Conservation (phyloP, 106 monocot genomes). For the Dioscorea dumetorum region DNA sequence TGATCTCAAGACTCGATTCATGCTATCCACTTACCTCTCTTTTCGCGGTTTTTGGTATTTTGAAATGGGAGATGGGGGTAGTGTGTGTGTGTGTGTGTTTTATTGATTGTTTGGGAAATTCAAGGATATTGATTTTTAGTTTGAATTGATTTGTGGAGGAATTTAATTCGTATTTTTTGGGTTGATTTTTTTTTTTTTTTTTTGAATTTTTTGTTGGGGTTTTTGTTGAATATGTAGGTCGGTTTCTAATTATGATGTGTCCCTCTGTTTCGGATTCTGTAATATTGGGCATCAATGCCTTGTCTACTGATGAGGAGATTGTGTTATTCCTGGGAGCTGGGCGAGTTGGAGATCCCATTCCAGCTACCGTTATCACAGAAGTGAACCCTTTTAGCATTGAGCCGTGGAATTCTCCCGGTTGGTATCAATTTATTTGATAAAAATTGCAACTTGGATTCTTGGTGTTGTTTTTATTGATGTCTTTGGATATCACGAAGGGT, state of each 20-base stretch:
- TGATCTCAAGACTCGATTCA: background rate
- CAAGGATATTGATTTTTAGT: too few species aligned
- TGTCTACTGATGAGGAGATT: slow-evolving; percentile 16
- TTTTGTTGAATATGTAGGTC: background rate
- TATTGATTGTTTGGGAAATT: too few species aligned
- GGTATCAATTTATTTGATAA: background rate
- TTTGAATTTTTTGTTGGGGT: background rate
- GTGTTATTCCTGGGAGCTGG: slow-evolving; percentile 13
- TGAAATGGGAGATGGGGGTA: background rate
- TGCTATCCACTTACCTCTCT: background rate
- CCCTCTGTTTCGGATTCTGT: background rate
- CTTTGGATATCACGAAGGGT: too few species aligned
- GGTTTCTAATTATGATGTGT: slow-evolving; percentile 4
- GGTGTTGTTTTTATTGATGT: background rate
- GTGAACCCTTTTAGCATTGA: slow-evolving; percentile 36
- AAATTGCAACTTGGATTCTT: background rate
- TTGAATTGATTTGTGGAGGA: background rate
- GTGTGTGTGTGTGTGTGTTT: too few species aligned
- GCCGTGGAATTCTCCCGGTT: slow-evolving; percentile 32
- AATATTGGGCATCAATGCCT: background rate
- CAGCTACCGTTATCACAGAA: slow-evolving; percentile 26
- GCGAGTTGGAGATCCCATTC: slow-evolving; percentile 29
- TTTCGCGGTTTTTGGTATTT: background rate
- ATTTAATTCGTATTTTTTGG: background rate
- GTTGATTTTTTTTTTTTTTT: background rate